These are phyloP conservation scores for Xylogone sp. DNA, from an alignment of 2,329 filamentous ascomycete genomes.

Conservation along the genomic window DNA sequence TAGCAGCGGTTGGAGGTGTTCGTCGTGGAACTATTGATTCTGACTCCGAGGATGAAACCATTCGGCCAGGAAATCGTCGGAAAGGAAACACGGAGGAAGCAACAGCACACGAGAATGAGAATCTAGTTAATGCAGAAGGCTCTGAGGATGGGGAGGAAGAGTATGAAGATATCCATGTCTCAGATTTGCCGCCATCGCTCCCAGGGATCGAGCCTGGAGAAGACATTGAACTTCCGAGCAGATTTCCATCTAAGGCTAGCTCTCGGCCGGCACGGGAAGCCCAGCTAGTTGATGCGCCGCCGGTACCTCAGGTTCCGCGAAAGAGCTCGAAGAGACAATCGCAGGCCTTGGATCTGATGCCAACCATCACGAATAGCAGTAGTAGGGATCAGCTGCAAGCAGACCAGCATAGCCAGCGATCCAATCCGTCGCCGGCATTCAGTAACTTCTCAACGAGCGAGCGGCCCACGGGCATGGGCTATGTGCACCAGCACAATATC, in stretches of 20 bases:
- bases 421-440: constrained; percentile 18
- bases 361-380: constrained; percentile 6
- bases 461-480: constrained; percentile 50
- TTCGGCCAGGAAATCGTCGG: constrained; percentile 23
- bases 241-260: constrained; percentile 56
- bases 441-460: constrained; percentile 36
- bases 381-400: constrained; percentile 31
- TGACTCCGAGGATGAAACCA: constrained; percentile 48
- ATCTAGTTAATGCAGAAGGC: constrained; percentile 37
- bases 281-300: constrained; percentile 17
- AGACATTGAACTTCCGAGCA: constrained; percentile 49
- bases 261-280: constrained; percentile 24
- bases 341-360: constrained; percentile 20
- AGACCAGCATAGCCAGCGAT: constrained; percentile 43
- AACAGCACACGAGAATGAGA: constrained; percentile 17
- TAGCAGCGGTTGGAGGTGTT: constrained; percentile 37
- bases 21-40: constrained; percentile 59
- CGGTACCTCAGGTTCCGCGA: constrained; percentile 58
- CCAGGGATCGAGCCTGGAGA: constrained; percentile 51
- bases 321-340: constrained; percentile 64
- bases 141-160: constrained; percentile 44
- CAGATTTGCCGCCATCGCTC: constrained; percentile 51
- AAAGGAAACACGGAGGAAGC: constrained; percentile 16
- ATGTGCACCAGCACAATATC: constrained; percentile 55
- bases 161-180: constrained; percentile 36